A percentile compares a stretch with the other conserved stretches of the same genome.
phyloP scores from a whole-genome alignment of 345 rosid species.

The Rhizophora mangle region DNA sequence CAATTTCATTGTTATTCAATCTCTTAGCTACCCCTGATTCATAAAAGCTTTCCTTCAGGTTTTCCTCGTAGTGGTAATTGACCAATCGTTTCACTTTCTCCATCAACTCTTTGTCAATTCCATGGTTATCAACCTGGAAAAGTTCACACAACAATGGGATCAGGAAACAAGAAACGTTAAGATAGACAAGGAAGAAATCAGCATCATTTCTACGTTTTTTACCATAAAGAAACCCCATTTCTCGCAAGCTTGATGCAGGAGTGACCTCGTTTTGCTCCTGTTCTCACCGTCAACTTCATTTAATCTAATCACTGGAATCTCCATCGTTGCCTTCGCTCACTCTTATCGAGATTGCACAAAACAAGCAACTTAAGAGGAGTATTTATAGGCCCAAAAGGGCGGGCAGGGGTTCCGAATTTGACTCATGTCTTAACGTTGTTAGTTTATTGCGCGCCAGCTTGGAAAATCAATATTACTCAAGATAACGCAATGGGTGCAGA shows the following conservation, averaged over 20 bases:
- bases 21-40: conserved; percentile 59
- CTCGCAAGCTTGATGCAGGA: conserved; percentile 77
- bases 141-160: background rate
- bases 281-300: conserved; percentile 60
- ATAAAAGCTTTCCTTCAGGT: conserved; percentile 59
- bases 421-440: too few relatives aligned
- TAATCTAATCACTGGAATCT: conserved; percentile 65
- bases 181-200: background rate
- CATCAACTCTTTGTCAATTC: conserved; percentile 59
- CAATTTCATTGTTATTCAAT: conserved; percentile 34
- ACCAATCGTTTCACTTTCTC: conserved; percentile 72
- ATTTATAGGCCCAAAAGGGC: conserved; percentile 36
- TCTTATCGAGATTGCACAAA: conserved; percentile 19
- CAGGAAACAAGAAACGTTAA: background rate
- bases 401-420: background rate
- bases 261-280: conserved; percentile 57
- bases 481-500: too few relatives aligned
- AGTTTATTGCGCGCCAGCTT: too few relatives aligned
- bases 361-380: conserved; percentile 16
- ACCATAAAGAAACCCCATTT: conserved; percentile 91
- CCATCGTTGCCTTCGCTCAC: conserved; percentile 30
- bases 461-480: too few relatives aligned
- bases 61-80: conserved; percentile 60
- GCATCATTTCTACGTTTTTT: background rate
- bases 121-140: conserved; percentile 82